A percentile compares a stretch with the other conserved stretches of the same genome.
phyloP scores from a whole-genome alignment of 2,329 filamentous ascomycete genomes.

The Gyromitra esculenta region DNA sequence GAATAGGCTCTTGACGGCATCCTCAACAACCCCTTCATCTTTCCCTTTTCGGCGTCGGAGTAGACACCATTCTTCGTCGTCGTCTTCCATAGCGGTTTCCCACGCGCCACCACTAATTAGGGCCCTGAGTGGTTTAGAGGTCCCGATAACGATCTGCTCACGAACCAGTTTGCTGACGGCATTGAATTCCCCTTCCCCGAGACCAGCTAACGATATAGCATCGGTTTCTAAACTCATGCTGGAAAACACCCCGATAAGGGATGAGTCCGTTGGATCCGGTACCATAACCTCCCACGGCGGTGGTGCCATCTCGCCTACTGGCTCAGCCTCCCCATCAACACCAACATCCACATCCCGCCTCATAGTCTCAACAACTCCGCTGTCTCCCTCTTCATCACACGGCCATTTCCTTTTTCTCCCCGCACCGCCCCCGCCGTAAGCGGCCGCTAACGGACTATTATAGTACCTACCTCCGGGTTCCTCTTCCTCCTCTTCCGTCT shows the following conservation, averaged over 20 bases:
- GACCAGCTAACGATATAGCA: slow-evolving; percentile 42
- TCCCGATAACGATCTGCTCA: slow-evolving; percentile 50
- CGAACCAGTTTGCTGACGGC: slow-evolving; percentile 49
- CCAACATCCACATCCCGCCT: slow-evolving; percentile 41
- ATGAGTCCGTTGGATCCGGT: slow-evolving; percentile 49
- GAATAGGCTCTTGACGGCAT: slow-evolving; percentile 51
- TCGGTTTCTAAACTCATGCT: slow-evolving; percentile 48
- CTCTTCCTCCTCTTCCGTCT: slow-evolving; percentile 52
- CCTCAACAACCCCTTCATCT: slow-evolving; percentile 52
- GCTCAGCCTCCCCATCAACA: slow-evolving; percentile 38
- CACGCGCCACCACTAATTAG: slow-evolving; percentile 29
- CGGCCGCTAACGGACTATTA: slow-evolving; percentile 39
- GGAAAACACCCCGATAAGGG: slow-evolving; percentile 52
- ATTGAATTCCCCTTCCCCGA: slow-evolving; percentile 53
- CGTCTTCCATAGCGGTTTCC: slow-evolving; percentile 49
- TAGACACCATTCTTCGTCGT: slow-evolving; percentile 47
- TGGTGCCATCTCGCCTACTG: slow-evolving; percentile 46
- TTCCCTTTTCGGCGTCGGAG: slow-evolving; percentile 44
- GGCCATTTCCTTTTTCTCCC: slow-evolving; percentile 52
- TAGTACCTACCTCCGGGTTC: slow-evolving; percentile 45
- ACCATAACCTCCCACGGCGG: slow-evolving; percentile 54
- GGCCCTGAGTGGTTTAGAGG: slow-evolving; percentile 36
- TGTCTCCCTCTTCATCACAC: slow-evolving; percentile 47
- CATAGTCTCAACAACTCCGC: slow-evolving; percentile 29
- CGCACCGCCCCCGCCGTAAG: slow-evolving; percentile 23